These are phyloP conservation scores for Datura wrightii DNA, from an alignment of 257 asterid genomes.

Conservation along the genomic window DNA sequence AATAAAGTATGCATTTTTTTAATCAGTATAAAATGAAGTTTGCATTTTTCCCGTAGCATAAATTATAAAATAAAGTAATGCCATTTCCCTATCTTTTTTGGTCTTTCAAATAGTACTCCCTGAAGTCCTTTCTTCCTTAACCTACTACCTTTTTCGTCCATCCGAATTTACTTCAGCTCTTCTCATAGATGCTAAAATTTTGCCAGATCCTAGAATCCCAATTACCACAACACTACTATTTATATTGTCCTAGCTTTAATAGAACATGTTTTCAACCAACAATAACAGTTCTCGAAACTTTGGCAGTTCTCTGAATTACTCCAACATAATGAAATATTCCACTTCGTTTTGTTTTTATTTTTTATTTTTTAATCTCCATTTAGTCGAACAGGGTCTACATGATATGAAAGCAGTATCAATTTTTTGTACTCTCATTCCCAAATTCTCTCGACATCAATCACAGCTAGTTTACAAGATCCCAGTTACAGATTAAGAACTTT, in stretches of 20 bases:
- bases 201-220: slow-evolving; percentile 10
- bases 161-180: not conserved
- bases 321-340: not conserved
- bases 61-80: not conserved
- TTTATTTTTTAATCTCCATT: not conserved
- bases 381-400: not conserved
- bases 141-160: not conserved
- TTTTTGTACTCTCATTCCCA: slow-evolving; percentile 9
- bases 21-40: not conserved
- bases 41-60: not conserved
- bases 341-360: not conserved
- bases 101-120: not conserved
- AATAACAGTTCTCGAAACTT: not conserved
- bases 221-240: not conserved
- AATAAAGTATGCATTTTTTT: not conserved
- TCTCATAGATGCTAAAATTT: slow-evolving; percentile 6
- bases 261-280: not conserved
- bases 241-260: not conserved
- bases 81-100: not conserved
- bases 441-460: not conserved
- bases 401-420: not conserved
- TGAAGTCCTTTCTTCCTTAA: not conserved
- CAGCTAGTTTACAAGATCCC: not conserved
- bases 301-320: not conserved
- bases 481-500: not conserved